Conservation (phyloP, 2,329 filamentous ascomycete genomes). For the Apiospora pterosperma region DNA sequence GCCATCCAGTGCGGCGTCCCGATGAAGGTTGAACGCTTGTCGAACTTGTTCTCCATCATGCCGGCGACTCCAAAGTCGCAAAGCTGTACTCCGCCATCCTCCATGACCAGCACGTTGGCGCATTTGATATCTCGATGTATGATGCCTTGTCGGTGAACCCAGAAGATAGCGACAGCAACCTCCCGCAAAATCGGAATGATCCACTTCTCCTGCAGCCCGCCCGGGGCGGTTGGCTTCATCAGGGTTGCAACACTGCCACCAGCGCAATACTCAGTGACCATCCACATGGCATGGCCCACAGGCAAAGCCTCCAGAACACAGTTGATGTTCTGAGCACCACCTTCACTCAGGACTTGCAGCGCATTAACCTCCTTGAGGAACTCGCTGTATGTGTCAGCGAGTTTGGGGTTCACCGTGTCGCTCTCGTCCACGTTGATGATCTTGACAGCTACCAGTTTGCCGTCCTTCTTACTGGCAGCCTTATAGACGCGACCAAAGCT, state of each 20-base stretch:
- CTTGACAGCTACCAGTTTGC: constrained; percentile 68
- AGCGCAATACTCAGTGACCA: constrained; percentile 82
- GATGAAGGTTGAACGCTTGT: constrained; percentile 77
- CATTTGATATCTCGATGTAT: constrained; percentile 72
- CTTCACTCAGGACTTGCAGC: constrained; percentile 69
- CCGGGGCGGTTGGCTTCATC: constrained; percentile 64
- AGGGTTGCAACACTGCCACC: constrained; percentile 77
- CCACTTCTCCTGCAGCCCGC: constrained; percentile 67
- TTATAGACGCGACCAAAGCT: constrained; percentile 74
- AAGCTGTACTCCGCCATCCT: constrained; percentile 73
- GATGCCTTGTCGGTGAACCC: constrained; percentile 66
- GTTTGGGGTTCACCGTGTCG: constrained; percentile 63
- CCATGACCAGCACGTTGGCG: constrained; percentile 77
- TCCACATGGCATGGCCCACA: constrained; percentile 79
- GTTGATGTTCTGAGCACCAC: constrained; percentile 75
- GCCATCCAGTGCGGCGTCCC: constrained; percentile 88
- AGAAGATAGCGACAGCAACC: constrained; percentile 62
- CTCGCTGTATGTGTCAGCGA: constrained; percentile 66
- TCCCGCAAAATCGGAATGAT: constrained; percentile 66
- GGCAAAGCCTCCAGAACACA: constrained; percentile 75
- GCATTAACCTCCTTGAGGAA: constrained; percentile 67
- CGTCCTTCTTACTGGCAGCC: constrained; percentile 43
- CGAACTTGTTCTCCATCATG: constrained; percentile 69
- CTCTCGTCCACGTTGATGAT: constrained; percentile 81
- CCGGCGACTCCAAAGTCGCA: constrained; percentile 84